These are phyloP conservation scores for Agarophyton chilense DNA, from an alignment of 23 red algal genomes.

Conservation along the genomic window DNA sequence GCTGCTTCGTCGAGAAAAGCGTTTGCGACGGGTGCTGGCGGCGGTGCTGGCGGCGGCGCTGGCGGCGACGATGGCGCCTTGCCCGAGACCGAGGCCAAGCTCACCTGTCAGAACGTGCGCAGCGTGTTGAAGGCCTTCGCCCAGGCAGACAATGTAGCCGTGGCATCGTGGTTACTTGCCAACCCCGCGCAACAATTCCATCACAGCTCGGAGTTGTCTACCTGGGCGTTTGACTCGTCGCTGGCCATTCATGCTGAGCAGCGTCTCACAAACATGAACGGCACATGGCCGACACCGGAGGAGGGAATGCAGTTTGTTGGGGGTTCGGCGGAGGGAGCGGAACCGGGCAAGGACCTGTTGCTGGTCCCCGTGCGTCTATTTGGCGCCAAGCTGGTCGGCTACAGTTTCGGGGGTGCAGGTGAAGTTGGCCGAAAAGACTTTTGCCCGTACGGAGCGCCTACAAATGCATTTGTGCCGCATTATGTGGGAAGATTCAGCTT, in stretches of 20 bases:
- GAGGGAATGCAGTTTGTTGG: not conserved
- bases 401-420: constrained; percentile 26
- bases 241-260: constrained; percentile 9
- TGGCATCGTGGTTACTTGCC: constrained; percentile 50
- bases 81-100: constrained; percentile 24
- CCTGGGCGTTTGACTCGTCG: constrained; percentile 20
- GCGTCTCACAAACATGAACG: not conserved
- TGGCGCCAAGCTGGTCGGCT: constrained; percentile 27
- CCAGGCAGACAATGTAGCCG: not conserved
- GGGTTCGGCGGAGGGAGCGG: not conserved
- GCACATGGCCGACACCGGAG: not conserved
- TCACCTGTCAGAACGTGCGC: constrained; percentile 25
- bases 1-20: not conserved
- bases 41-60: not conserved
- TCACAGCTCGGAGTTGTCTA: not conserved
- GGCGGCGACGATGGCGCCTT: not conserved
- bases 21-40: not conserved
- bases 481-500: constrained; percentile 54
- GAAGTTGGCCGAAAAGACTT: not conserved
- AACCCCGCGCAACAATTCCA: constrained; percentile 22
- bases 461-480: constrained; percentile 37
- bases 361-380: constrained; percentile 18
- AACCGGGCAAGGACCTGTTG: constrained; percentile 33
- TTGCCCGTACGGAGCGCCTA: constrained; percentile 23
- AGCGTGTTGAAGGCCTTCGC: not conserved